A percentile compares a stretch with the other conserved stretches of the same genome.
phyloP scores from a whole-genome alignment of 208 protist species.

The Angomonas ambiguus region DNA sequence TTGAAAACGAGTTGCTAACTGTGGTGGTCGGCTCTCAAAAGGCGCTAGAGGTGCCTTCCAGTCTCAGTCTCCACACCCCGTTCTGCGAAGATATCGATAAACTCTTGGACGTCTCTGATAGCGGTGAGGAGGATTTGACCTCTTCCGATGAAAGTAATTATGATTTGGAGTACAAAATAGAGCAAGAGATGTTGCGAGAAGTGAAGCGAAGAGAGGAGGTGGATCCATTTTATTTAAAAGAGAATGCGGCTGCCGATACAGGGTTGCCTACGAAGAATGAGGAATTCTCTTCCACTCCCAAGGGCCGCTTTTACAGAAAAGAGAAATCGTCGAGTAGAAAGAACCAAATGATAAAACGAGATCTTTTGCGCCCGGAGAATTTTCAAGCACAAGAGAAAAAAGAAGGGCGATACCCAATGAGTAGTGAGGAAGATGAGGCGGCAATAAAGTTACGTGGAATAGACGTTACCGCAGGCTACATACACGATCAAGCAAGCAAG shows the following conservation, averaged over 20 bases:
- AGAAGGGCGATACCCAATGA: constrained; percentile 13
- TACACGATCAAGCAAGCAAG: no score
- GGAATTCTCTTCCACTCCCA: neutral
- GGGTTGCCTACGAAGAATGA: neutral
- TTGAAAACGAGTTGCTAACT: constrained; percentile 41
- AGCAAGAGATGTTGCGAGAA: constrained; percentile 40
- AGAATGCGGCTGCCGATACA: neutral
- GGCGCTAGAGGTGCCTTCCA: constrained; percentile 40
- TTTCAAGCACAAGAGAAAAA: constrained; percentile 23
- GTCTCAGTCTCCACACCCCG: constrained; percentile 47
- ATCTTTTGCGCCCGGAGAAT: constrained; percentile 46
- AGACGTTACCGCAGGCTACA: constrained; percentile 68
- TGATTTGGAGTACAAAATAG: constrained; percentile 40
- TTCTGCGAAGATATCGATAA: constrained; percentile 53
- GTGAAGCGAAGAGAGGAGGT: constrained; percentile 49
- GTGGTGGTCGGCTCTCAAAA: constrained; percentile 64
- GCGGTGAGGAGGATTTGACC: constrained; percentile 24
- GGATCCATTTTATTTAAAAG: constrained; percentile 72
- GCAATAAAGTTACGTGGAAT: constrained; percentile 67
- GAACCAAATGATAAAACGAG: constrained; percentile 52
- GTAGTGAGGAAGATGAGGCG: constrained; percentile 70
- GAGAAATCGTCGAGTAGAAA: constrained; percentile 10
- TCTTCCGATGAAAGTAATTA: constrained; percentile 20
- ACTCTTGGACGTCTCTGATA: constrained; percentile 50
- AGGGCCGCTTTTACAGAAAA: neutral